Evolutionary conservation across 2,329 filamentous ascomycete genomes (phyloP), one percentile per base, ranked within the genome.

Genomic region (Rugonectria rugulosa): DNA sequence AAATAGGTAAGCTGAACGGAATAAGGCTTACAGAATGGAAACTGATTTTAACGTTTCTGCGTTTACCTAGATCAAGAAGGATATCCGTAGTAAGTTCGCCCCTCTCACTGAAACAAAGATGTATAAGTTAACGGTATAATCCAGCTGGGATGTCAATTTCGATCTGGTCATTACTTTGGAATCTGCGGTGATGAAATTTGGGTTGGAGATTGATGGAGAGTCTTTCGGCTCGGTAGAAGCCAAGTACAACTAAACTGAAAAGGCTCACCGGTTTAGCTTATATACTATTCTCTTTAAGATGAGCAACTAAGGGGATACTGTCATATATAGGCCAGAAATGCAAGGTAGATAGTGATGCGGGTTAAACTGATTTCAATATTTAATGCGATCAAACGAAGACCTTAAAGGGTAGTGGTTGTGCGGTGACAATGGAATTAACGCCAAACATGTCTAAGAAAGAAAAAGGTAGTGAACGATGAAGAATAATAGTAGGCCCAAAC

Each of bases 171-270:
- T 53, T 8, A 41, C 49, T 6, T 12, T 53, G 6, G 49, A 53
- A 17, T 53, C 41, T 24, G 49, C 41, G 10, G 19, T 53, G 10
- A 53, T 53, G 49, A 53, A 53, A 12, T 53, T 53, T 41, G 12
- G n/a, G 3, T 5, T 53, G 24, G 41, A 53, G 26, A 31, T 46
- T 24, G 41, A 46, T 8, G 49, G 49, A 1, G 34, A 53, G 34
- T 46, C 49, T 1, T n/a, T 40, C 15, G 49, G 49, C 12, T 45
- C 41, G 3, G 49, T 53, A 3, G 19, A 40, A 5, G 49, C 41
- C 12, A 53, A 53, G 17, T 53, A 45, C 15, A 46, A 45, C 23
- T 53, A 37, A 21, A 7, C 24, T 27, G 6, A 27, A 27, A 27
- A n/a, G n/a, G n/a, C n/a, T n/a, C n/a, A n/a, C n/a, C n/a, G n/a